These are phyloP conservation scores for Phytopythium mirpurense DNA, from an alignment of 352 stramenopile genomes.

Conservation along the genomic window DNA sequence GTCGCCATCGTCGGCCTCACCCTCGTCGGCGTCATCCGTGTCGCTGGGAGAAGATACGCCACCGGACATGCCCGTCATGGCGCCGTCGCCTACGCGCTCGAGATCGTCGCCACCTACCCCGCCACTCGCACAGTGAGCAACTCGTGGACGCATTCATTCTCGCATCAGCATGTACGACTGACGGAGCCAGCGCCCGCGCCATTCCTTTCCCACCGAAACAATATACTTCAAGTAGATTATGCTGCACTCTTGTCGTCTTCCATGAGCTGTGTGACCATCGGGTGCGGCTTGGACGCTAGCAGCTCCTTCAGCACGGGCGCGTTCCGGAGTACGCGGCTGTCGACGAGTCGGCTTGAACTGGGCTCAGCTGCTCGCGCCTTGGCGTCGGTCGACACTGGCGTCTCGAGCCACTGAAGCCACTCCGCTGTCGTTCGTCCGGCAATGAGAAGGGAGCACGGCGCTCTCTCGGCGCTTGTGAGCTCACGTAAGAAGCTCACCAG, in stretches of 20 bases:
- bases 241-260: not conserved
- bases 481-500: conserved; percentile 14
- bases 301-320: conserved; percentile 30
- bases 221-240: not conserved
- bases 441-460: conserved; percentile 12
- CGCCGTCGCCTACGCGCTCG: not conserved
- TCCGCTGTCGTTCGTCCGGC: conserved; percentile 16
- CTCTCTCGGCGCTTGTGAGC: not conserved
- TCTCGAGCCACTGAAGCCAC: conserved; percentile 18
- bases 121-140: not conserved
- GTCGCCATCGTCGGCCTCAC: not conserved
- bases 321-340: conserved; percentile 23
- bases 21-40: not conserved
- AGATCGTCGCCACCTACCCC: not conserved
- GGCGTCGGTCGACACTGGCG: not conserved
- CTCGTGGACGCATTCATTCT: not conserved
- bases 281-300: conserved; percentile 34
- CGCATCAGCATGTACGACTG: not conserved
- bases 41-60: not conserved
- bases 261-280: conserved; percentile 15
- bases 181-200: too few relatives aligned
- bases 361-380: not conserved
- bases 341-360: conserved; percentile 10
- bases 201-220: too few relatives aligned
- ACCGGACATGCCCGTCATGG: not conserved